These are phyloP conservation scores for Adansonia grandidieri DNA, from an alignment of 441 rosid species.

Conservation along the genomic window DNA sequence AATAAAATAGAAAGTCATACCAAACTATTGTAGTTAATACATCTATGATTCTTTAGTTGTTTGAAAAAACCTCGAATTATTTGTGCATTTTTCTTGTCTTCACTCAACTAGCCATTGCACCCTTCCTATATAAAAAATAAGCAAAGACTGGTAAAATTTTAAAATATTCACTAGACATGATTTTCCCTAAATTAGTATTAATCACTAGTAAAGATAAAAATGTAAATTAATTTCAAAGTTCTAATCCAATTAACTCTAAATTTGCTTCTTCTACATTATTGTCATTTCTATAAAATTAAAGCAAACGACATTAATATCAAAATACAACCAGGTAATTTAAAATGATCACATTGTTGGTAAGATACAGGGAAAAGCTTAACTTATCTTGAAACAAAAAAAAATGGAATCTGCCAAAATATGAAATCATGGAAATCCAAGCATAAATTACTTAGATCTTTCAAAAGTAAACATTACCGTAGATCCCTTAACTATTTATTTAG, in stretches of 20 bases:
- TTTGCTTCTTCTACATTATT: not conserved
- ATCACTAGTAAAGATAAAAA: conserved; percentile 8
- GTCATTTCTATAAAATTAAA: not conserved
- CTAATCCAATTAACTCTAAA: conserved; percentile 18
- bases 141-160: not conserved
- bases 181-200: conserved; percentile 2
- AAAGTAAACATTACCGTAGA: not conserved
- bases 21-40: conserved; percentile 90
- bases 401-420: conserved; percentile 13
- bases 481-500: not conserved
- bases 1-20: conserved; percentile 44
- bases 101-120: conserved; percentile 74
- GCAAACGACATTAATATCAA: not conserved
- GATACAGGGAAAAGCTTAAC: conserved; percentile 16
- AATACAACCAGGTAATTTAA: not conserved
- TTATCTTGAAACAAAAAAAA: conserved; percentile 12
- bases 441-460: not conserved
- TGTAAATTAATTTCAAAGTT: not conserved
- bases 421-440: conserved; percentile 12
- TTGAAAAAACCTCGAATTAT: conserved; percentile 86
- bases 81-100: conserved; percentile 84
- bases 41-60: conserved; percentile 79
- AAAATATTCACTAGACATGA: not conserved
- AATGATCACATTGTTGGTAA: not conserved
- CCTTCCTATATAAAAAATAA: conserved; percentile 28